Base-by-base conservation (phyloP, 129 eudicot species). In the Artemisia tridentata region DNA sequence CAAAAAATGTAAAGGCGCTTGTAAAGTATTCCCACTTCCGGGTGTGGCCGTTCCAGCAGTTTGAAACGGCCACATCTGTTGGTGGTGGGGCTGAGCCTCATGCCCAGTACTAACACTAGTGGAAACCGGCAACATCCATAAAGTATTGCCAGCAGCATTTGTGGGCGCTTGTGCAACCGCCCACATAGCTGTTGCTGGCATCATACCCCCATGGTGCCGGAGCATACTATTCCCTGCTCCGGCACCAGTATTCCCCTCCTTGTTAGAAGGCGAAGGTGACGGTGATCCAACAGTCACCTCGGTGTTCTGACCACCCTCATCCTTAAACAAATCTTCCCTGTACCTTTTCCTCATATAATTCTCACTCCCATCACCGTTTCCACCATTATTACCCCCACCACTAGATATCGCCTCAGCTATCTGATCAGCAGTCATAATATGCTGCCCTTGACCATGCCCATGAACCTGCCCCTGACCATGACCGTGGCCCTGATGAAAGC, bases 261-360 rank as follows among this genome's bases (percentile, higher is more conserved):
- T 86, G 71, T 79, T 76, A 1, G 92, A 62, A 3, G 93, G 68
- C 43, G 68, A 61, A 61, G 29, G 92, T n/a, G 92, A 82, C 34
- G 57, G 49, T 3, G 89, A 69, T 19, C 82, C 89, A 7, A 63
- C 63, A 0, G 78, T 34, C 21, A 60, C 78, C 54, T 80, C 86
- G 6, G 67, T 70, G 3, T 67, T 65, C 13, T 71, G 75, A 2
- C 77, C 58, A 19, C 68, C 80, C 7, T 86, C 93, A 10, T 90
- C 96, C 66, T 90, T 90, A 38, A 90, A 90, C 58, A 86, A 86
- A 82, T 90, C 96, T 57, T 90, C 93, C 51, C 96, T 54, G 19
- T 68, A 86, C 71, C 96, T 80, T 67, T 86, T 90, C 10, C 88
- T 60, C 69, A 86, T 34, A 57, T 80, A 86, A 74, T 84, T 82